Percentiles rank a stretch among this genome's conserved stretches.
Conservation (phyloP, 805 yeast species). For the Sporopachydermia quercuum region DNA sequence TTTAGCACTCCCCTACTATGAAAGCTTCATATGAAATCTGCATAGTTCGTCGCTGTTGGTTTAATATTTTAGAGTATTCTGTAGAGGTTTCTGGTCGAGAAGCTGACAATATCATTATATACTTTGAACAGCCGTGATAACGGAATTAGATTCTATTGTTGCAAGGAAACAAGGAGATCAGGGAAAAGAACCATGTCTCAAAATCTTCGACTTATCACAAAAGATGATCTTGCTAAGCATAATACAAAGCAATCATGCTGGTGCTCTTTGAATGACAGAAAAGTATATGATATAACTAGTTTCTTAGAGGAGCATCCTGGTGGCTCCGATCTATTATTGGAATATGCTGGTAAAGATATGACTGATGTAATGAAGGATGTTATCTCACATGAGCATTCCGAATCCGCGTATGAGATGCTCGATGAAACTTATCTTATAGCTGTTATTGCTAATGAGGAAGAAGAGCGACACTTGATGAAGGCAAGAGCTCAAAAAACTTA, state of each 20-base stretch:
- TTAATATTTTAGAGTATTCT: too few relatives aligned
- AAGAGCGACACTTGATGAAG: constrained; percentile 53
- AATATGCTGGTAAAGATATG: constrained; percentile 28
- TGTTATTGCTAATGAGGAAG: constrained; percentile 66
- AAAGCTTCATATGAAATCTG: too few relatives aligned
- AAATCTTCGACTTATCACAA: constrained; percentile 45
- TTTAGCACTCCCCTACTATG: too few relatives aligned
- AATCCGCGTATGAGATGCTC: constrained; percentile 72
- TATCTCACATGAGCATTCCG: constrained; percentile 64
- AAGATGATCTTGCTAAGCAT: constrained; percentile 37
- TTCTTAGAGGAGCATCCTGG: constrained; percentile 65
- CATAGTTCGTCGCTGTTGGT: too few relatives aligned
- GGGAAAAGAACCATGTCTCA: too few relatives aligned
- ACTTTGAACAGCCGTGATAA: too few relatives aligned
- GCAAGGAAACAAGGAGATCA: too few relatives aligned
- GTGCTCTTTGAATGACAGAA: constrained; percentile 64
- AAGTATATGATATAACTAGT: constrained; percentile 69
- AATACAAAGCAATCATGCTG: constrained; percentile 34
- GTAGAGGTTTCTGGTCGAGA: too few relatives aligned
- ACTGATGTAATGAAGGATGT: constrained; percentile 69
- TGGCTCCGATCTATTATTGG: constrained; percentile 42
- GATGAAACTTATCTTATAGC: constrained; percentile 73
- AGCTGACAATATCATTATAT: too few relatives aligned
- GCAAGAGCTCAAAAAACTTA: constrained; percentile 26
- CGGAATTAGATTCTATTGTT: too few relatives aligned